Evolutionary conservation across 108 stramenopile species (phyloP).

Genomic region (Stephanodiscus minutulus): DNA sequence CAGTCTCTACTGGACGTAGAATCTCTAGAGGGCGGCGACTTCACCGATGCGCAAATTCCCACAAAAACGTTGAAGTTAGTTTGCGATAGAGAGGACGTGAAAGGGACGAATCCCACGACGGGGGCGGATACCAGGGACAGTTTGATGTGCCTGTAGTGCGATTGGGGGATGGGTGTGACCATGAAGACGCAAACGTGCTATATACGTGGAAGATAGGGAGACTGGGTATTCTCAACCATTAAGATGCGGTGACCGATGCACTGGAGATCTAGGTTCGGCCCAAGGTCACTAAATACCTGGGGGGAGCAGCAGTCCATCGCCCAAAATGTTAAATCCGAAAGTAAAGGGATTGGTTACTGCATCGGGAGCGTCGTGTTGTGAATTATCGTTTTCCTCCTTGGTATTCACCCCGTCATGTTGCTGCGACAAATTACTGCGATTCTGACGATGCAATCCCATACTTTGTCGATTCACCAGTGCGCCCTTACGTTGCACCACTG

Average conservation of each 20-base stretch:
- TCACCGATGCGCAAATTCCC: conserved; percentile 85
- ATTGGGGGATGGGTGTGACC: too few species aligned
- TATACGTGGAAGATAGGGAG: too few species aligned
- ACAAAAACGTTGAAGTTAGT: conserved; percentile 63
- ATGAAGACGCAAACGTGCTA: too few species aligned
- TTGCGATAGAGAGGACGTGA: conserved; percentile 80
- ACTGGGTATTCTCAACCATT: too few species aligned
- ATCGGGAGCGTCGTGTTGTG: too few species aligned
- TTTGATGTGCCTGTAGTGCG: conserved; percentile 71
- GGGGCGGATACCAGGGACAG: conserved; percentile 91
- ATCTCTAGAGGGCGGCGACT: conserved; percentile 72
- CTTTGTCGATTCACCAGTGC: conserved; percentile 11
- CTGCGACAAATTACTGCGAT: not conserved
- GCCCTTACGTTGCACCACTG: not conserved
- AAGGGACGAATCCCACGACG: conserved; percentile 89
- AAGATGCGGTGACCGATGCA: too few species aligned
- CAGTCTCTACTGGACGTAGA: conserved; percentile 65
- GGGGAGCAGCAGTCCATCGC: too few species aligned
- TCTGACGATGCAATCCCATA: conserved; percentile 6
- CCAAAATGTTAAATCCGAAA: too few species aligned
- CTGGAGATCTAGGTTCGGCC: too few species aligned
- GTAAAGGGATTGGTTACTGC: too few species aligned
- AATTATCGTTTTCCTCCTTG: too few species aligned
- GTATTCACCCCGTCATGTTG: not conserved
- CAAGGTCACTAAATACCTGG: too few species aligned